These are phyloP conservation scores for Phlegmacium glaucopus DNA, from an alignment of 768 basidiomycete genomes.

Conservation along the genomic window DNA sequence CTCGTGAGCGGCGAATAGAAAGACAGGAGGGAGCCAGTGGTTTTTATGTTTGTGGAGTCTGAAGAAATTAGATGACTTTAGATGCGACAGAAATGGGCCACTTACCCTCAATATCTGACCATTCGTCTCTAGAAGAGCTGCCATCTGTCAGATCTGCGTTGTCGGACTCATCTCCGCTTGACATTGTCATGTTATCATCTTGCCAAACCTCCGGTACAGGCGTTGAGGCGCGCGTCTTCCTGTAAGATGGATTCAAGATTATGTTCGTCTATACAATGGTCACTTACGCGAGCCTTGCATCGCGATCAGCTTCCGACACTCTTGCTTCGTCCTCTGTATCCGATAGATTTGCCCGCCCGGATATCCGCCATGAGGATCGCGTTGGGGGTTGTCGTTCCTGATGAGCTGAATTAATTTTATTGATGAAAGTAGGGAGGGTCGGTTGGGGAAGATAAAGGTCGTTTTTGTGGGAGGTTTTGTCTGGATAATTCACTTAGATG, in stretches of 20 bases:
- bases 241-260: constrained; percentile 18
- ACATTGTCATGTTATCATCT: constrained; percentile 49
- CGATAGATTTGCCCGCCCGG: constrained; percentile 34
- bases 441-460: constrained; percentile 48
- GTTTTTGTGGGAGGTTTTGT: constrained; percentile 33
- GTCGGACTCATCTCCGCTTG: constrained; percentile 79
- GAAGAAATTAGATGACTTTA: background rate
- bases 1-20: constrained; percentile 48
- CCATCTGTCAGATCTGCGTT: constrained; percentile 64
- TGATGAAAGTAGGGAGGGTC: constrained; percentile 20
- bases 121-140: constrained; percentile 44
- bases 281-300: constrained; percentile 68
- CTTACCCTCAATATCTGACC: constrained; percentile 45
- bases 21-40: constrained; percentile 28
- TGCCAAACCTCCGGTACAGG: constrained; percentile 27
- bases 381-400: background rate
- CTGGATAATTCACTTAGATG: constrained; percentile 11
- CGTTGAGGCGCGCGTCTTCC: constrained; percentile 50
- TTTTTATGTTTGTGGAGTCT: constrained; percentile 16
- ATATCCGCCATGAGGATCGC: constrained; percentile 18
- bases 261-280: background rate
- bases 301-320: constrained; percentile 63
- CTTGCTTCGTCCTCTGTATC: constrained; percentile 68
- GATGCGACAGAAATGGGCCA: background rate
- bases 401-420: constrained; percentile 17